Evolutionary conservation across 257 asterid species (phyloP).

Genomic region (Prunella vulgaris): DNA sequence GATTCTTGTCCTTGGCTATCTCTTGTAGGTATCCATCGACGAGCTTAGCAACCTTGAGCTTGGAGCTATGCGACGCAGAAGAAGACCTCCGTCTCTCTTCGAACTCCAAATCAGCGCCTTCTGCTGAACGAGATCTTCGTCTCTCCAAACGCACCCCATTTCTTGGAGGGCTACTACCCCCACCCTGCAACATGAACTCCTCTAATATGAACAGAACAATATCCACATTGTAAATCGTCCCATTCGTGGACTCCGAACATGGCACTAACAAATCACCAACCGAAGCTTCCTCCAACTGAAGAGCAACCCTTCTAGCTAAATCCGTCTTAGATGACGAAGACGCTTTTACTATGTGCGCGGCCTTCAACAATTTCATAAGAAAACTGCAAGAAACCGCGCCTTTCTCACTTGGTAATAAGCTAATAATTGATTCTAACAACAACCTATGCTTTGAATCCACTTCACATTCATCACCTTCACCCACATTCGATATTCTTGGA

Average conservation of each 20-base stretch:
- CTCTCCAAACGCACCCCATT: constrained; percentile 45
- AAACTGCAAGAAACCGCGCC: constrained; percentile 75
- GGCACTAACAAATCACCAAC: constrained; percentile 64
- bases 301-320: constrained; percentile 59
- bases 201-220: constrained; percentile 52
- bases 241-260: constrained; percentile 28
- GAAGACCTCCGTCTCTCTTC: constrained; percentile 80
- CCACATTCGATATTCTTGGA: constrained; percentile 40
- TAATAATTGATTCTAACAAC: constrained; percentile 62
- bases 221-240: constrained; percentile 55
- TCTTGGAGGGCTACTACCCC: constrained; percentile 69
- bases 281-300: constrained; percentile 76
- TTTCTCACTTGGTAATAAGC: constrained; percentile 71
- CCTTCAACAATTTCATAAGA: constrained; percentile 57
- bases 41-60: constrained; percentile 75
- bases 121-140: constrained; percentile 81
- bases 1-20: constrained; percentile 51
- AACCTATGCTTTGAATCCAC: constrained; percentile 45
- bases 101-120: constrained; percentile 60
- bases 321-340: constrained; percentile 63
- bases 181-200: constrained; percentile 65
- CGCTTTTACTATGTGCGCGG: constrained; percentile 50
- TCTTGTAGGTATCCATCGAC: constrained; percentile 74
- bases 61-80: constrained; percentile 69
- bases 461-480: constrained; percentile 8